These are phyloP conservation scores for Zygotorulaspora chibaensis DNA, from an alignment of 805 yeast genomes.

Conservation along the genomic window DNA sequence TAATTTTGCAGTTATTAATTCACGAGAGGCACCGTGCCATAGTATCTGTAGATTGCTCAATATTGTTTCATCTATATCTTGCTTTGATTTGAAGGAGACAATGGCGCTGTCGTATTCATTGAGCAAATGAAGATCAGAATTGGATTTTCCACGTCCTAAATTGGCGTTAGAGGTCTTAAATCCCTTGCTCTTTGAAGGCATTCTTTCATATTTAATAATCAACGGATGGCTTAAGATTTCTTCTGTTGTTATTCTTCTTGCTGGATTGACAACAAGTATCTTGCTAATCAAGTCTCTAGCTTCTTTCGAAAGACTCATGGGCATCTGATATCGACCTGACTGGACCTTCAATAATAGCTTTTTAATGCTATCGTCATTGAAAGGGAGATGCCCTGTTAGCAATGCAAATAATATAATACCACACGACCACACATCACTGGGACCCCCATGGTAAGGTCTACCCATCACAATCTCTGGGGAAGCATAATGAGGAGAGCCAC, in stretches of 20 bases:
- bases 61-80: constrained; percentile 69
- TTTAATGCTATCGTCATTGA: constrained; percentile 77
- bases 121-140: constrained; percentile 26
- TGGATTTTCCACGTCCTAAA: constrained; percentile 26
- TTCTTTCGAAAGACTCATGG: constrained; percentile 54
- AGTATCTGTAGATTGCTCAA: constrained; percentile 69
- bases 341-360: constrained; percentile 69
- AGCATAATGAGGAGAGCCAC: constrained; percentile 88
- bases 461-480: constrained; percentile 85
- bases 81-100: constrained; percentile 26
- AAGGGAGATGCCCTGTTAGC: constrained; percentile 75
- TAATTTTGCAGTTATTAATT: constrained; percentile 52
- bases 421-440: constrained; percentile 86
- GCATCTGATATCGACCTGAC: constrained; percentile 71
- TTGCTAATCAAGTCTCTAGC: constrained; percentile 62
- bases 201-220: constrained; percentile 55
- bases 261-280: constrained; percentile 70
- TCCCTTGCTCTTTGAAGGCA: constrained; percentile 23
- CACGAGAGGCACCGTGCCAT: constrained; percentile 72
- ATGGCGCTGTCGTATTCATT: constrained; percentile 17
- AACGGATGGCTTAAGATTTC: constrained; percentile 74
- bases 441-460: constrained; percentile 73
- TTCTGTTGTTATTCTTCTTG: constrained; percentile 62
- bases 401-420: constrained; percentile 79
- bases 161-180: constrained; percentile 6